Conservation (phyloP, 2,329 filamentous ascomycete species). For the Fusarium mangiferae region DNA sequence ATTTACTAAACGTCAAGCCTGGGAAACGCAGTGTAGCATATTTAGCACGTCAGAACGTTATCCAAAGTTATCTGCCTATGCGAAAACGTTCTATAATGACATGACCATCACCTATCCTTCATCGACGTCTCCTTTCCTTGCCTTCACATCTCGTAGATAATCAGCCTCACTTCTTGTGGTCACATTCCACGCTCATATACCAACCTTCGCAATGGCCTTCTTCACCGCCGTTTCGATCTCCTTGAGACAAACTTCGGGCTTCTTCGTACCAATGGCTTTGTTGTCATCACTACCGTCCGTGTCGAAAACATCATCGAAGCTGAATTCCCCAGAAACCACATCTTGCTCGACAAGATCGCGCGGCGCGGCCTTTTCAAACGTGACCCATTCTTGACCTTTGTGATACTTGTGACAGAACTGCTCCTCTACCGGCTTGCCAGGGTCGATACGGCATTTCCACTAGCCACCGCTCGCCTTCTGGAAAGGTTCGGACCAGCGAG, state of each 20-base stretch:
- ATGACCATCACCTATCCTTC: neutral
- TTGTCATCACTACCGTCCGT: neutral
- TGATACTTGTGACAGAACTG: slow-evolving; percentile 33
- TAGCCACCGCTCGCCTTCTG: slow-evolving; percentile 39
- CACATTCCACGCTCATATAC: neutral
- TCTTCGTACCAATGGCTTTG: neutral
- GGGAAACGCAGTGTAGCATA: neutral
- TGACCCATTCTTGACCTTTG: neutral
- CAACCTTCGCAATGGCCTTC: slow-evolving; percentile 31
- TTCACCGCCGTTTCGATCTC: slow-evolving; percentile 18
- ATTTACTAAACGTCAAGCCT: neutral
- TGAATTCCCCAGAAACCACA: neutral
- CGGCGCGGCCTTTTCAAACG: neutral
- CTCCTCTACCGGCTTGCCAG: slow-evolving; percentile 26
- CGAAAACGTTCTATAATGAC: slow-evolving; percentile 7
- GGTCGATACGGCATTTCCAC: slow-evolving; percentile 43
- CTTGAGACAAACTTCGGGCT: slow-evolving; percentile 3
- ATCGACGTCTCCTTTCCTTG: neutral
- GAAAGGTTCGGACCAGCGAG: slow-evolving; percentile 28
- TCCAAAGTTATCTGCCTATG: slow-evolving; percentile 8
- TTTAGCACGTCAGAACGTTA: neutral
- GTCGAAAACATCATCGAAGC: slow-evolving; percentile 20
- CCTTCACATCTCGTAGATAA: neutral
- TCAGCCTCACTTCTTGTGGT: neutral
- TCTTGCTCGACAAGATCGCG: neutral